These are phyloP conservation scores for Nicotiana paniculata DNA, from an alignment of 257 asterid species.

Conservation along the genomic window DNA sequence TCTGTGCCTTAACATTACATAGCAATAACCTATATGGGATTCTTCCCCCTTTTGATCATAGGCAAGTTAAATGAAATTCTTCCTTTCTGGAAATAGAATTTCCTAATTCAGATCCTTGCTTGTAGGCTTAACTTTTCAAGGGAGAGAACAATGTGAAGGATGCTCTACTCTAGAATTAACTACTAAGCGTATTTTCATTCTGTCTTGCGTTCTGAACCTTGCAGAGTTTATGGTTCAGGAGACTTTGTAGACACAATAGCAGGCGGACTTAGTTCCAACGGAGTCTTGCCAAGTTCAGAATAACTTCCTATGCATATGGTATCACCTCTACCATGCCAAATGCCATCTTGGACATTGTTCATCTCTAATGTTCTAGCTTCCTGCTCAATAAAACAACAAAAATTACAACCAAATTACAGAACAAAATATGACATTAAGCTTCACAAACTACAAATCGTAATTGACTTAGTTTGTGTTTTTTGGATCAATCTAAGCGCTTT, in stretches of 20 bases:
- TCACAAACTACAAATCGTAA: background rate
- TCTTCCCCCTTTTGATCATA: background rate
- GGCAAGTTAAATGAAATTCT: background rate
- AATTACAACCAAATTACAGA: background rate
- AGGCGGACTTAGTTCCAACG: constrained; percentile 33
- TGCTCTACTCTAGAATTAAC: background rate
- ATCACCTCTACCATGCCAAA: constrained; percentile 97
- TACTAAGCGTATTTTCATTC: background rate
- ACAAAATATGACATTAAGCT: background rate
- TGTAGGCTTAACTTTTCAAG: background rate
- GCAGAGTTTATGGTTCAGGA: constrained; percentile 25
- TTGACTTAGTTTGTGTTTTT: background rate
- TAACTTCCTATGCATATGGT: constrained; percentile 72
- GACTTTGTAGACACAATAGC: constrained; percentile 35
- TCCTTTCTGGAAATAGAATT: background rate
- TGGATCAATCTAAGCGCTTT: background rate
- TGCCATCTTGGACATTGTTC: constrained; percentile 93
- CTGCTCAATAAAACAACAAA: constrained; percentile 33
- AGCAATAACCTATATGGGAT: background rate
- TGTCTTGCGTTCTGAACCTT: background rate
- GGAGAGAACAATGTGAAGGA: background rate
- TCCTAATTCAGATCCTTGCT: background rate
- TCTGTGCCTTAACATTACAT: background rate
- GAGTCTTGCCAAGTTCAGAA: constrained; percentile 32
- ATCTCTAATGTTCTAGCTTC: constrained; percentile 93